Percentiles rank a stretch among this genome's conserved stretches.
Evolutionary conservation across 1,284 basidiomycete genomes (phyloP).

Genomic region (Pulveroboletus sp.): DNA sequence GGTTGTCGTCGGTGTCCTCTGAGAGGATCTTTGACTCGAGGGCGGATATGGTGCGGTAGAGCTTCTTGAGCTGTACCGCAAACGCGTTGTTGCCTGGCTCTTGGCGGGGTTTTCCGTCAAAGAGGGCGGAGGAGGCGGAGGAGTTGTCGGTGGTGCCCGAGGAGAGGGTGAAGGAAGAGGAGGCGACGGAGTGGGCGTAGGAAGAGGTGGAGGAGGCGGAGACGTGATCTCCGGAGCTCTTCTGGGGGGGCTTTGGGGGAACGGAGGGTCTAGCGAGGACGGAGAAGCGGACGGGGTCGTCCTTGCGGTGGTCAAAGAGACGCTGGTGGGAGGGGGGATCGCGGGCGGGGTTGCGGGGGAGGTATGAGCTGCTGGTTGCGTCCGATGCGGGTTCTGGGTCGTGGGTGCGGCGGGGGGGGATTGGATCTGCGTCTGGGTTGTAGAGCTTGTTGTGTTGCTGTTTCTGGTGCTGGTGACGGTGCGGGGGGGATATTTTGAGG

Average conservation of each 20-base stretch:
- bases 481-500: slow-evolving; percentile 63
- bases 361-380: slow-evolving; percentile 50
- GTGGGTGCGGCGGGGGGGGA: slow-evolving; percentile 57
- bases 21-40: slow-evolving; percentile 73
- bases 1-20: slow-evolving; percentile 56
- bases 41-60: slow-evolving; percentile 74
- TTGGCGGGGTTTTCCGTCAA: slow-evolving; percentile 52
- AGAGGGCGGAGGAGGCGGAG: slow-evolving; percentile 67
- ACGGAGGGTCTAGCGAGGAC: slow-evolving; percentile 55
- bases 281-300: slow-evolving; percentile 81
- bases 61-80: slow-evolving; percentile 73
- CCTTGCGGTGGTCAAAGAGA: slow-evolving; percentile 81
- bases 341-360: slow-evolving; percentile 43
- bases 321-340: slow-evolving; percentile 50
- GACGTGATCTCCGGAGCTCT: slow-evolving; percentile 65
- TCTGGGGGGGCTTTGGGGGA: slow-evolving; percentile 46
- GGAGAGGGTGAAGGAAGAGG: slow-evolving; percentile 74
- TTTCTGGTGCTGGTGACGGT: slow-evolving; percentile 40
- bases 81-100: slow-evolving; percentile 67
- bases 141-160: slow-evolving; percentile 72
- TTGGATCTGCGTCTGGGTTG: slow-evolving; percentile 70
- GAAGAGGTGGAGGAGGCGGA: slow-evolving; percentile 78
- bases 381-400: slow-evolving; percentile 67
- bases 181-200: slow-evolving; percentile 69
- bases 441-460: slow-evolving; percentile 53